These are phyloP conservation scores for Corynespora cassiicola DNA, from an alignment of 2,329 filamentous ascomycete genomes.

Conservation along the genomic window DNA sequence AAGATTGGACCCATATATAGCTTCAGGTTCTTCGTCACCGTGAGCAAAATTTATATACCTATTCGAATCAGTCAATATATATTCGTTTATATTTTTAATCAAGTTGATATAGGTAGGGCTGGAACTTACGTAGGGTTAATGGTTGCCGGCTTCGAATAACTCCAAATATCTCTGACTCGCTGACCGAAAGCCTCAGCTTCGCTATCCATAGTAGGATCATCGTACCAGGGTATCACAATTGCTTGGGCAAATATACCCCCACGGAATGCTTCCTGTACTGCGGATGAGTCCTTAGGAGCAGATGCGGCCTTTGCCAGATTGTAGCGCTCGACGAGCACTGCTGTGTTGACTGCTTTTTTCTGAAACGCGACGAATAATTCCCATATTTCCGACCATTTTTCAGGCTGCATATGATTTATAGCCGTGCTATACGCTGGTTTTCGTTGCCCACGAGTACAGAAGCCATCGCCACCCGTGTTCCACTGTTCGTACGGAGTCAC, in stretches of 20 bases:
- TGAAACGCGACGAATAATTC: slow-evolving; percentile 47
- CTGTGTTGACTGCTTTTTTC: slow-evolving; percentile 38
- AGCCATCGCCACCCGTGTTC: slow-evolving; percentile 48
- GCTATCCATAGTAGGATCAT: slow-evolving; percentile 40
- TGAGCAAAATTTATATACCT: slow-evolving; percentile 36
- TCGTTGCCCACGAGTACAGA: slow-evolving; percentile 46
- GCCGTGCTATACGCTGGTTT: slow-evolving; percentile 49
- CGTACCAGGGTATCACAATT: slow-evolving; percentile 50
- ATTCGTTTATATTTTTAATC: slow-evolving; percentile 4
- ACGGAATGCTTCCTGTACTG: slow-evolving; percentile 37
- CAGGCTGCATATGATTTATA: slow-evolving; percentile 41
- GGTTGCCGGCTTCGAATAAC: slow-evolving; percentile 13
- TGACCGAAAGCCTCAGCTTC: slow-evolving; percentile 43
- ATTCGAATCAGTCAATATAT: too few species aligned
- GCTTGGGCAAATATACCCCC: slow-evolving; percentile 45
- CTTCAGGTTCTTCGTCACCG: slow-evolving; percentile 29
- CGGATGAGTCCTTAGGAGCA: slow-evolving; percentile 13
- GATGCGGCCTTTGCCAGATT: slow-evolving; percentile 38
- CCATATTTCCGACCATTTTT: slow-evolving; percentile 50
- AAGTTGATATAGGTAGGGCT: not conserved
- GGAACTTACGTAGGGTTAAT: slow-evolving; percentile 25
- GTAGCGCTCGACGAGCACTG: slow-evolving; percentile 47
- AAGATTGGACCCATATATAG: slow-evolving; percentile 31
- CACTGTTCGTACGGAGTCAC: slow-evolving; percentile 46
- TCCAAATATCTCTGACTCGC: slow-evolving; percentile 37